These are phyloP conservation scores for Vitis vinifera DNA, from an alignment of 164 flowering plant genomes.

Conservation along the genomic window ASM3070453v1 NC_081807.1:7659001-7659500, in stretches of 20 bases:
- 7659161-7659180: conserved; percentile 49
- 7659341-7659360: conserved; percentile 26
- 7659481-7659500: background rate
- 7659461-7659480: background rate
- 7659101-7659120: background rate
- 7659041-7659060: background rate
- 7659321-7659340: background rate
- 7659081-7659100: background rate
- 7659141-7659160: background rate
- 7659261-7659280: conserved; percentile 35
- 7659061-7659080: too few species aligned
- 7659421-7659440: conserved; percentile 63
- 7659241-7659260: conserved; percentile 60
- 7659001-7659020: background rate
- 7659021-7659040: background rate
- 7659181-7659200: conserved; percentile 66
- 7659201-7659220: conserved; percentile 51
- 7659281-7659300: background rate
- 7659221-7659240: conserved; percentile 52
- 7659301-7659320: background rate
- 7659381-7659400: conserved; percentile 73
- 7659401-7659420: conserved; percentile 75
- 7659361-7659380: conserved; percentile 79
- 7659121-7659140: background rate
- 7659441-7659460: conserved; percentile 7